A percentile compares a stretch with the other conserved stretches of the same genome.
These are phyloP conservation scores for Penicillium psychrofluorescens DNA, from an alignment of 495 filamentous ascomycete species.

Conservation along the genomic window DNA sequence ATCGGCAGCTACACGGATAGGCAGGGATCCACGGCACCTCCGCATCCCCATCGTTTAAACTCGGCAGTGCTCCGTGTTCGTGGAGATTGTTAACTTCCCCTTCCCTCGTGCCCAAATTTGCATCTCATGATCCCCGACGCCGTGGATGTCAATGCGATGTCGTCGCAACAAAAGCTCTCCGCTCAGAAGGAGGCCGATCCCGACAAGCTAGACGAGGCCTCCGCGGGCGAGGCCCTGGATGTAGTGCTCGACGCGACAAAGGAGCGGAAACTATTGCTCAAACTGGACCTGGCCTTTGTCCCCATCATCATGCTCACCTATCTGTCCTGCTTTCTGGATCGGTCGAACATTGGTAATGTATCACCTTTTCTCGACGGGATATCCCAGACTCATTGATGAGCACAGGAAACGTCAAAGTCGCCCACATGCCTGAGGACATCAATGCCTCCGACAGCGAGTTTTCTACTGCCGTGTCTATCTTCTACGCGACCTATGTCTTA, in stretches of 20 bases:
- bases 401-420: constrained; percentile 40
- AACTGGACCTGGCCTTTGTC: constrained; percentile 37
- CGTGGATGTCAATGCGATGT: neutral
- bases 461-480: constrained; percentile 42
- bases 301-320: constrained; percentile 44
- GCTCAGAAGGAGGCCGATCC: constrained; percentile 6
- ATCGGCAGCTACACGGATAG: constrained; percentile 1
- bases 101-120: neutral
- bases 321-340: constrained; percentile 37
- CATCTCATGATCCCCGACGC: constrained; percentile 1
- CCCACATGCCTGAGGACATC: constrained; percentile 38
- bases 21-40: neutral
- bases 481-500: constrained; percentile 44
- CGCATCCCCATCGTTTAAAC: too few relatives aligned
- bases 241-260: constrained; percentile 23
- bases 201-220: constrained; percentile 3
- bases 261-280: constrained; percentile 31
- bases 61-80: neutral
- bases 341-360: constrained; percentile 36
- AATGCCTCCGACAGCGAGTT: constrained; percentile 33
- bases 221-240: constrained; percentile 13
- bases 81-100: neutral
- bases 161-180: constrained; percentile 10
- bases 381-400: neutral
- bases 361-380: neutral